Evolutionary conservation across 139 green algal genomes (phyloP), one percentile per base, ranked within the genome.

Genomic region (Microglena sp.): DNA sequence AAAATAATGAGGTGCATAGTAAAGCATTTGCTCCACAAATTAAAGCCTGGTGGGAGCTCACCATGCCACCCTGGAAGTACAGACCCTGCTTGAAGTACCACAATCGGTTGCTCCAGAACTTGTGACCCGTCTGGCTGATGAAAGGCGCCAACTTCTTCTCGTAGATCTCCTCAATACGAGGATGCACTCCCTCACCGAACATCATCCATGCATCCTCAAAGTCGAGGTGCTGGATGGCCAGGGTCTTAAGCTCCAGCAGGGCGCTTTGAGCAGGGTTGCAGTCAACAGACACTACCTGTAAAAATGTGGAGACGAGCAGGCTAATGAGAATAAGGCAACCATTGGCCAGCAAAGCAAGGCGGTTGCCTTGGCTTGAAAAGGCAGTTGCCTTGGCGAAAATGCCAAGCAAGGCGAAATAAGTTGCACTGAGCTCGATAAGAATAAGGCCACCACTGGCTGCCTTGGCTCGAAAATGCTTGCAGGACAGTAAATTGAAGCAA

Each of bases 31-130:
- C 40, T 46, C 40, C 11, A 46, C 40, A 8, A 46, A n/a, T 46
- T 11, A n/a, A n/a, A n/a, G n/a, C n/a, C n/a, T n/a, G 21, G 28
- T 27, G 6, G 15, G 21, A 59, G 50, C 84, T 69, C 44, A 91
- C 88, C 93, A 97, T 97, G 70, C 91, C 88, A 40, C 92, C 92
- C 78, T 93, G 86, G 71, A 95, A 97, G 83, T 97, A 98, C 22
- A 98, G 84, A 3, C 92, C 92, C 32, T 88, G 67, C 57, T 84
- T 77, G 80, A 97, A 98, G 86, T 97, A 96, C 67, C 83, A 88
- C 45, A 94, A 64, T 3, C 86, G 75, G 24, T 63, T 72, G 30
- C 75, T 74, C 93, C 93, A 99, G 83, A 99, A 99, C 33, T 83
- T 81, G 59, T 79, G 68, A 15, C 72, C 75, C 15, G 78, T 84